A percentile compares a stretch with the other conserved stretches of the same genome.
Conservation (phyloP, 2,329 filamentous ascomycete species). For the Nectriaceae sp. region DNA sequence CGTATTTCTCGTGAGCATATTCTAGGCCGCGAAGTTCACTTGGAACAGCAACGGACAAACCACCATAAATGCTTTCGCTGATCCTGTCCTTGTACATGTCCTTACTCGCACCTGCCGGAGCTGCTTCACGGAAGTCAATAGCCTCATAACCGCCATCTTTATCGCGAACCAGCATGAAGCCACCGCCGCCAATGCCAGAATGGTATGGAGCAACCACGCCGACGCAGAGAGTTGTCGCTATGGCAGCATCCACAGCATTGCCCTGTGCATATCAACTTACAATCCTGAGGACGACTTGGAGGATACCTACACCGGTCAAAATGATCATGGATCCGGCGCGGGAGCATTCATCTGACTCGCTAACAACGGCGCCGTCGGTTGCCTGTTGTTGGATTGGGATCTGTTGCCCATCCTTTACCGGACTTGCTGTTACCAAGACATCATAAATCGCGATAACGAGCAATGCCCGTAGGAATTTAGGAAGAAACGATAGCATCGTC, state of each 20-base stretch:
- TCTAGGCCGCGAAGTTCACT: conserved; percentile 79
- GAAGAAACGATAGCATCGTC: no score
- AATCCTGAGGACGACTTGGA: no score
- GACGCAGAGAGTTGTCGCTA: conserved; percentile 74
- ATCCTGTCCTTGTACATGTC: conserved; percentile 82
- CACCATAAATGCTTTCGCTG: conserved; percentile 67
- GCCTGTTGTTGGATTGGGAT: neutral
- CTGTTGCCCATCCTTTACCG: neutral
- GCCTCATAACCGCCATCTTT: conserved; percentile 77
- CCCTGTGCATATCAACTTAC: conserved; percentile 44
- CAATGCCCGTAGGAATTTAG: no score
- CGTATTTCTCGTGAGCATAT: conserved; percentile 73
- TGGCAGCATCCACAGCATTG: conserved; percentile 75
- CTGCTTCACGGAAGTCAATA: conserved; percentile 88
- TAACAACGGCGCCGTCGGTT: conserved; percentile 73
- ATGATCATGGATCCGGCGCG: no score
- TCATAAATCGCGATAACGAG: no score
- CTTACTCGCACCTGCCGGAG: conserved; percentile 76
- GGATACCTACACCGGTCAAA: no score
- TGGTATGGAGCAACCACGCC: conserved; percentile 79
- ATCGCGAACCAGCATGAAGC: conserved; percentile 81
- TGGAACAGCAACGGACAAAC: conserved; percentile 71
- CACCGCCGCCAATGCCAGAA: conserved; percentile 83
- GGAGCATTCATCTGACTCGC: conserved; percentile 64
- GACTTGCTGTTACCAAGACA: neutral